A percentile compares a stretch with the other conserved stretches of the same genome.
phyloP scores from a whole-genome alignment of 352 stramenopile species.

The Pythium phragmitis region DNA sequence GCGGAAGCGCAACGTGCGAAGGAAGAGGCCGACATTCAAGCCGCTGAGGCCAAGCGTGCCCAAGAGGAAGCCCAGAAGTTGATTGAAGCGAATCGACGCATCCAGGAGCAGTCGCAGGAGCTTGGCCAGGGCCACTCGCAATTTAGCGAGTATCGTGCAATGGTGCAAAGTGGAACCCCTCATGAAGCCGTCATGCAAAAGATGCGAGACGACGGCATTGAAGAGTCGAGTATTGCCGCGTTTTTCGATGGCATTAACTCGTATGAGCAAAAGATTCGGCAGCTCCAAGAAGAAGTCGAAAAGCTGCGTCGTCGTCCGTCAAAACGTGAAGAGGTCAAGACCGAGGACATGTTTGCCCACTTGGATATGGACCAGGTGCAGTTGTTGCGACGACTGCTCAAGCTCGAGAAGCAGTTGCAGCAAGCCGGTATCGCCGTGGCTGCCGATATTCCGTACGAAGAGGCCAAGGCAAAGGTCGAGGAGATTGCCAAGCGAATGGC shows the following conservation, averaged over 20 bases:
- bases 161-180: conserved; percentile 70
- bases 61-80: conserved; percentile 80
- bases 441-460: conserved; percentile 92
- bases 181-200: conserved; percentile 71
- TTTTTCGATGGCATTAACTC: conserved; percentile 87
- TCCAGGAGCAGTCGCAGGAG: conserved; percentile 54
- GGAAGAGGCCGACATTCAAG: conserved; percentile 79
- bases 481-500: conserved; percentile 90
- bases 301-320: conserved; percentile 72
- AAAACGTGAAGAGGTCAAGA: conserved; percentile 47
- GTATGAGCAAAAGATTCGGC: conserved; percentile 81
- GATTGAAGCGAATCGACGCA: conserved; percentile 84
- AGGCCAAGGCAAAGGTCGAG: conserved; percentile 89
- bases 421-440: conserved; percentile 86
- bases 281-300: conserved; percentile 79
- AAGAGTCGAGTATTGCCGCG: conserved; percentile 64
- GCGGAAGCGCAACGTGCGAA: conserved; percentile 76
- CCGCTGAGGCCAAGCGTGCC: conserved; percentile 65
- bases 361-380: conserved; percentile 79
- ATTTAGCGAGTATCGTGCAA: conserved; percentile 60
- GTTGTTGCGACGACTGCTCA: conserved; percentile 74
- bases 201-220: conserved; percentile 77
- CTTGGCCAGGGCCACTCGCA: conserved; percentile 42
- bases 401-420: conserved; percentile 83
- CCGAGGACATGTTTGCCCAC: conserved; percentile 65